phyloP scores from a whole-genome alignment of 768 basidiomycete genomes.

The Boletus barrowsii region DNA sequence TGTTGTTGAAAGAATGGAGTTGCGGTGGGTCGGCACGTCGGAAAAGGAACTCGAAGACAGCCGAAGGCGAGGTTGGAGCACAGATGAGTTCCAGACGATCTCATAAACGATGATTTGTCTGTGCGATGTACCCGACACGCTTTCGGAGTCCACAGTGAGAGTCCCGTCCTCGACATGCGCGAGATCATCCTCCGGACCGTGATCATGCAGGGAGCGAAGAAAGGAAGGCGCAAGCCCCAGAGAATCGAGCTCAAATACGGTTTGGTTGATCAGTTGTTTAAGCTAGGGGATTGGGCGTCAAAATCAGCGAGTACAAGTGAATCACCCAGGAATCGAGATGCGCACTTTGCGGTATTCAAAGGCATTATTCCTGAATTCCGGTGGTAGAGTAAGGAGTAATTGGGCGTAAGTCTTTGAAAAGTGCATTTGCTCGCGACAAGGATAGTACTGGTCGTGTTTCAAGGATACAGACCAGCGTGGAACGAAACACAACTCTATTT shows the following conservation, averaged over 20 bases:
- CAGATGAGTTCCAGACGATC: slow-evolving; percentile 43
- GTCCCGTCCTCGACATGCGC: neutral
- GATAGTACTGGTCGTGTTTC: neutral
- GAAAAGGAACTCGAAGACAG: slow-evolving; percentile 39
- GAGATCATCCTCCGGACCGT: slow-evolving; percentile 5
- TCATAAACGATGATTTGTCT: slow-evolving; percentile 51
- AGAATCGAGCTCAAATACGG: slow-evolving; percentile 72
- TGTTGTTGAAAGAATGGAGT: neutral
- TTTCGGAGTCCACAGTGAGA: neutral
- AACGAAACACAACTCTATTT: neutral
- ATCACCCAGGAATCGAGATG: neutral
- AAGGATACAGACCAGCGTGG: neutral
- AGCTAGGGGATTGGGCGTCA: slow-evolving; percentile 47
- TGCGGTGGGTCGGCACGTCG: neutral
- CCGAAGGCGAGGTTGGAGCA: slow-evolving; percentile 56
- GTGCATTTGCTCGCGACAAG: slow-evolving; percentile 47
- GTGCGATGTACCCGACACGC: neutral
- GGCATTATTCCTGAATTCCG: slow-evolving; percentile 71
- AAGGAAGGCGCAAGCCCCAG: slow-evolving; percentile 58
- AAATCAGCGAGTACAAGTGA: neutral
- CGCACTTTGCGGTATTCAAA: slow-evolving; percentile 80
- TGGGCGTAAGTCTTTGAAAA: slow-evolving; percentile 70
- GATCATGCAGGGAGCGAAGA: slow-evolving; percentile 42
- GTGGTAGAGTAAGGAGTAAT: slow-evolving; percentile 63
- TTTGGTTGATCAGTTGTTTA: slow-evolving; percentile 85